Evolutionary conservation across 2,329 filamentous ascomycete genomes (phyloP).

Genomic region (Calonectria fujianensis): DNA sequence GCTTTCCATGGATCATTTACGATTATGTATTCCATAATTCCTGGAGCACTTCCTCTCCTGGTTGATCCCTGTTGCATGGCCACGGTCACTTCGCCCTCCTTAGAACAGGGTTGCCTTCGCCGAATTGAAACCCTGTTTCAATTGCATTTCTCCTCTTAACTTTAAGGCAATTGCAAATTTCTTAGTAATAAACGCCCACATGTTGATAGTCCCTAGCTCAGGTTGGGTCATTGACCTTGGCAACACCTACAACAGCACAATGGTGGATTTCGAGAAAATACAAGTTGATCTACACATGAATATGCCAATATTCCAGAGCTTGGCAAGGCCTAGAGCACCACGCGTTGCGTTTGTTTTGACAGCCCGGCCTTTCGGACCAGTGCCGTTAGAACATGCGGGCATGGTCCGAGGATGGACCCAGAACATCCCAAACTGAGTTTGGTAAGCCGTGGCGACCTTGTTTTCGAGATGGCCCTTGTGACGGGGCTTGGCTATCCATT

Average conservation of each 20-base stretch:
- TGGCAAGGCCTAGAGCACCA: fast-evolving
- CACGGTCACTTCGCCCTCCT: too few relatives aligned
- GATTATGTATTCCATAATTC: too few relatives aligned
- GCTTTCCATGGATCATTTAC: too few relatives aligned
- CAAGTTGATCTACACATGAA: neutral
- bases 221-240: too few relatives aligned
- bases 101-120: too few relatives aligned
- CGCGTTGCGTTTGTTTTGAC: neutral
- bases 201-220: neutral
- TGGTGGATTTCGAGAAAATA: neutral
- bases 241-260: neutral
- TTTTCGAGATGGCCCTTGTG: neutral
- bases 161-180: neutral
- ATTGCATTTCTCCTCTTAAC: neutral
- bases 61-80: too few relatives aligned
- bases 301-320: neutral
- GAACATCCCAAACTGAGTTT: neutral
- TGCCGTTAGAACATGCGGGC: neutral
- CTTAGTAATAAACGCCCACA: neutral
- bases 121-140: too few relatives aligned
- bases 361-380: neutral
- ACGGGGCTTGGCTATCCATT: neutral
- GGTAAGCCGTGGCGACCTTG: neutral
- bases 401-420: neutral
- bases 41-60: too few relatives aligned